A percentile compares a stretch with the other conserved stretches of the same genome.
Evolutionary conservation across 2,329 filamentous ascomycete species (phyloP).

Genomic region (Fusarium concolor): DNA sequence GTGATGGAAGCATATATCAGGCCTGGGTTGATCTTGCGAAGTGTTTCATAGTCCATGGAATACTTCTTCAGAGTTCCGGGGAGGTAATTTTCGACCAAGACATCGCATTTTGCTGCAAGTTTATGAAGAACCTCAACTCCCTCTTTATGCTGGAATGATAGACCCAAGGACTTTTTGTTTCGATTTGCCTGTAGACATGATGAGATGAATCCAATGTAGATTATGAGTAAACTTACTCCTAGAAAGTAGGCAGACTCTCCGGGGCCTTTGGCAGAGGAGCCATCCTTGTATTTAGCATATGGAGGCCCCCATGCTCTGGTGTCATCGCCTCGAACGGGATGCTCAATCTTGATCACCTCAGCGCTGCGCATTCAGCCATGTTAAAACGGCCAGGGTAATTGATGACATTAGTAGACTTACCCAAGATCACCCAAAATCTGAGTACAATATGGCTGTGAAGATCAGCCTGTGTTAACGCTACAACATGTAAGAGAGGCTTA

Average conservation of each 20-base stretch:
- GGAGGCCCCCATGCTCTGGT: constrained; percentile 97
- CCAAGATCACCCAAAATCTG: constrained; percentile 96
- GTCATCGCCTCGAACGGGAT: constrained; percentile 90
- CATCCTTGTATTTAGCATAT: constrained; percentile 81
- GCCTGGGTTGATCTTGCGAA: constrained; percentile 83
- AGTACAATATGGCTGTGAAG: constrained; percentile 87
- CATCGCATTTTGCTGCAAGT: constrained; percentile 85
- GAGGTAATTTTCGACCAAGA: constrained; percentile 96
- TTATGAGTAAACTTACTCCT: constrained; percentile 66
- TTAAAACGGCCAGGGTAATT: constrained; percentile 20
- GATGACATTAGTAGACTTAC: constrained; percentile 63
- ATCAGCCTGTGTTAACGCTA: constrained; percentile 20
- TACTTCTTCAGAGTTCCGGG: constrained; percentile 93
- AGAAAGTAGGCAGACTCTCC: constrained; percentile 97
- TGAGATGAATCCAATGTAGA: constrained; percentile 25
- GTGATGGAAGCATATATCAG: constrained; percentile 97
- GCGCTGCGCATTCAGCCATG: constrained; percentile 66
- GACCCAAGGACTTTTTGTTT: constrained; percentile 93
- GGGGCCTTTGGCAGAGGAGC: constrained; percentile 70
- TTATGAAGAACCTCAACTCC: constrained; percentile 90
- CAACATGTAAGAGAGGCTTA: constrained; percentile 61
- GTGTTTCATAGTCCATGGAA: constrained; percentile 84
- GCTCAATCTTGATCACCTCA: constrained; percentile 97
- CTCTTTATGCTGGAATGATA: constrained; percentile 88
- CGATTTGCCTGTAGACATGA: constrained; percentile 78